phyloP scores from a whole-genome alignment of 2,329 filamentous ascomycete genomes.

The Nannizziopsis arthrosporioides region DNA sequence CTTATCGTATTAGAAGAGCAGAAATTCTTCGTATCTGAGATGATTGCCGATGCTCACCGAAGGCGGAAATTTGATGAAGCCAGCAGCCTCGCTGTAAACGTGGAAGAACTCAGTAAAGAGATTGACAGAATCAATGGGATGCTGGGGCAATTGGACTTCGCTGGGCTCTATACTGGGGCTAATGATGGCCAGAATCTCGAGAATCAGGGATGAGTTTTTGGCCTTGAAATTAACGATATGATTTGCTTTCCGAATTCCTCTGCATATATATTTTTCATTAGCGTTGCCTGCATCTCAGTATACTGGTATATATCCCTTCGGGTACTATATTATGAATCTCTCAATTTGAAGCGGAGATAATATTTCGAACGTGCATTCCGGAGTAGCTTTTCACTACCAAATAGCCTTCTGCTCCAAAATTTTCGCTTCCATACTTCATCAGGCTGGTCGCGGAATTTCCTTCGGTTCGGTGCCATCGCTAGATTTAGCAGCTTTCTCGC shows the following conservation, averaged over 20 bases:
- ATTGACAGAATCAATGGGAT: conserved; percentile 57
- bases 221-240: not conserved
- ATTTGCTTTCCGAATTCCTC: not conserved
- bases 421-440: not conserved
- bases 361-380: no score
- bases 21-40: conserved; percentile 74
- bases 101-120: conserved; percentile 70
- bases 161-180: conserved; percentile 35
- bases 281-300: no score
- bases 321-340: no score
- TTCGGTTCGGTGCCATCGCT: not conserved
- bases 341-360: no score
- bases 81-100: conserved; percentile 61
- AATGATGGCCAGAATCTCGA: not conserved
- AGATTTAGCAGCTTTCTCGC: not conserved
- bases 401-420: no score
- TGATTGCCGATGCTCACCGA: conserved; percentile 66
- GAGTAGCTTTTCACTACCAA: no score
- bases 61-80: conserved; percentile 79
- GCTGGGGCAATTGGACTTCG: conserved; percentile 56
- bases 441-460: not conserved
- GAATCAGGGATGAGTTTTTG: not conserved
- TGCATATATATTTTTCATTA: not conserved
- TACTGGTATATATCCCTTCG: no score
- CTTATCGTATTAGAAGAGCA: conserved; percentile 84